Conservation (phyloP, 306 rosid genomes). For the Casuarina glauca region DNA sequence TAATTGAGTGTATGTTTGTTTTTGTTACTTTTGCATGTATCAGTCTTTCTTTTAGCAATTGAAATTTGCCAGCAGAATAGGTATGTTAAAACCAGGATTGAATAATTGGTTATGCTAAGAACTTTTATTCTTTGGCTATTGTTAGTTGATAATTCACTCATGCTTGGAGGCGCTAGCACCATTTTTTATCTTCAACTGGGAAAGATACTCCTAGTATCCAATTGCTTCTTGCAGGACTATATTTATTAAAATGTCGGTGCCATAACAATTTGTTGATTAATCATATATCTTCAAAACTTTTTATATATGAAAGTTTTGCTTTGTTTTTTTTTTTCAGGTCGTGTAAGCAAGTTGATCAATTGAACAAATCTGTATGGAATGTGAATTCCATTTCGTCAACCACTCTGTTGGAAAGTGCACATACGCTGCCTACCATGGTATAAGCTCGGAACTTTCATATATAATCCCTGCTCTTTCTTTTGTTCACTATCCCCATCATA, state of each 20-base stretch:
- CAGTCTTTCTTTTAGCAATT: not conserved
- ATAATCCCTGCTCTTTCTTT: slow-evolving; percentile 13
- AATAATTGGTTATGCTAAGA: not conserved
- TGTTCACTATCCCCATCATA: not conserved
- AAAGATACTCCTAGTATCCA: not conserved
- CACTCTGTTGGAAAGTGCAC: slow-evolving; percentile 76
- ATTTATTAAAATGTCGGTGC: slow-evolving; percentile 1
- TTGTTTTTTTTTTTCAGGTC: slow-evolving; percentile 57
- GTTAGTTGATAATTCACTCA: not conserved
- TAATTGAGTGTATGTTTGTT: no score
- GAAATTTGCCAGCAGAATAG: not conserved
- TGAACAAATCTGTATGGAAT: slow-evolving; percentile 89
- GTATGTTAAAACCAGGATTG: not conserved
- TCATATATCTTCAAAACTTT: not conserved
- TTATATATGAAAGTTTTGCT: slow-evolving; percentile 2
- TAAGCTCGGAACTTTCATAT: not conserved
- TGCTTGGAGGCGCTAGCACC: not conserved
- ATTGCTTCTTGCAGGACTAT: not conserved
- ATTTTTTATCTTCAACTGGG: not conserved
- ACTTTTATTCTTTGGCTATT: not conserved
- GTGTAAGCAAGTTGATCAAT: slow-evolving; percentile 73
- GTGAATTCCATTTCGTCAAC: slow-evolving; percentile 80
- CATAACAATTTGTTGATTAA: not conserved
- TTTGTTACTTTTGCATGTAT: not conserved
- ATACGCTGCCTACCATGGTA: slow-evolving; percentile 64